These are phyloP conservation scores for Phytophthora aleatoria DNA, from an alignment of 352 stramenopile genomes.

Conservation along the genomic window DNA sequence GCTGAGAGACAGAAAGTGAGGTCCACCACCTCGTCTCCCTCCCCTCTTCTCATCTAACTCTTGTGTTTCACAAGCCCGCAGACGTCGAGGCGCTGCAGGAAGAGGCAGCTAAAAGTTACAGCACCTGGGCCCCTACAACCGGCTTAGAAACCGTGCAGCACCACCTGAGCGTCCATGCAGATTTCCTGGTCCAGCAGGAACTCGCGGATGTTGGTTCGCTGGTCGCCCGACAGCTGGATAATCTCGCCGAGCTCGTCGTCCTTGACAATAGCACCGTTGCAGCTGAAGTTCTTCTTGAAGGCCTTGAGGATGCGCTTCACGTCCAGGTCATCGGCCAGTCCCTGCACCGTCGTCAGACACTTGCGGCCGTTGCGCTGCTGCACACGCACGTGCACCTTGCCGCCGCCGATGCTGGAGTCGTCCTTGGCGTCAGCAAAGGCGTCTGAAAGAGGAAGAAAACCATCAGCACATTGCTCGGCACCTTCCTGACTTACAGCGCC, in stretches of 20 bases:
- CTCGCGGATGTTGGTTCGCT: slow-evolving; percentile 98
- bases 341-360: slow-evolving; percentile 99
- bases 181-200: slow-evolving; percentile 99
- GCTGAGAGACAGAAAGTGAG: slow-evolving; percentile 17
- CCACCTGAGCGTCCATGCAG: slow-evolving; percentile 94
- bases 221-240: slow-evolving; percentile 99
- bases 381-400: slow-evolving; percentile 98
- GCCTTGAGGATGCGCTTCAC: slow-evolving; percentile 99
- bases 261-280: slow-evolving; percentile 99
- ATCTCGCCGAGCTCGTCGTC: slow-evolving; percentile 98
- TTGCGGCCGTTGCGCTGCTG: slow-evolving; percentile 99
- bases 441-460: slow-evolving; percentile 48
- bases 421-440: slow-evolving; percentile 90
- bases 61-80: slow-evolving; percentile 9
- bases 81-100: slow-evolving; percentile 12
- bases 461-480: slow-evolving; percentile 14
- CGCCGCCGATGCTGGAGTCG: slow-evolving; percentile 81
- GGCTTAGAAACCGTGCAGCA: slow-evolving; percentile 98
- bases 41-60: slow-evolving; percentile 25
- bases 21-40: slow-evolving; percentile 5
- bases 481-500: not conserved
- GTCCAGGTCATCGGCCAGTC: slow-evolving; percentile 97
- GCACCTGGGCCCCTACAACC: slow-evolving; percentile 1
- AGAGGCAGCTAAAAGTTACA: slow-evolving; percentile 17
- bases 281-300: slow-evolving; percentile 99